These are phyloP conservation scores for Ilyonectria mors-panacis DNA, from an alignment of 2,329 filamentous ascomycete species.

Conservation along the genomic window DNA sequence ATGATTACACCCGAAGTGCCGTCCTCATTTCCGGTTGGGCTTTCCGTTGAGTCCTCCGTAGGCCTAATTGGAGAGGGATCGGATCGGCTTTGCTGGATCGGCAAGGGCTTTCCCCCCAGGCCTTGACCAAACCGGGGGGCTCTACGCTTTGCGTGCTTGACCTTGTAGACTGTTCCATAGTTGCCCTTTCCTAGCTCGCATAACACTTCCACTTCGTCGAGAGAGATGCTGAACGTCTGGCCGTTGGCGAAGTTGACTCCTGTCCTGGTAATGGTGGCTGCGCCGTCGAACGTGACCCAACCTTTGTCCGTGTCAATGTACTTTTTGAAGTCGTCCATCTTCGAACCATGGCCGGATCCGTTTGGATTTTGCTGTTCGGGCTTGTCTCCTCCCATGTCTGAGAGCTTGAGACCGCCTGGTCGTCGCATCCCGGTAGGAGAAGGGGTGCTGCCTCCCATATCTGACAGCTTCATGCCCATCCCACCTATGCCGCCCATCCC, in stretches of 20 bases:
- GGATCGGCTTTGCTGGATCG: constrained; percentile 56
- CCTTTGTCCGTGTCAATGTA: constrained; percentile 94
- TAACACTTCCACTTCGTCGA: constrained; percentile 94
- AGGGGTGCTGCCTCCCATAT: constrained; percentile 37
- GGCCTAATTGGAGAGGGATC: constrained; percentile 52
- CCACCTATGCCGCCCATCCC: neutral
- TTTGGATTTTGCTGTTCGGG: constrained; percentile 49
- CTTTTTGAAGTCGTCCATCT: constrained; percentile 76
- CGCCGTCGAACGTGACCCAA: constrained; percentile 92
- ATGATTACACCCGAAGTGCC: constrained; percentile 84
- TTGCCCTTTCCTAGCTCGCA: constrained; percentile 98
- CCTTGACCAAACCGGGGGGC: constrained; percentile 72
- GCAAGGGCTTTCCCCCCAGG: constrained; percentile 63
- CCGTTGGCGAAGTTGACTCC: constrained; percentile 95
- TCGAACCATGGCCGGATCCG: constrained; percentile 60
- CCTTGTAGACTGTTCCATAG: constrained; percentile 98
- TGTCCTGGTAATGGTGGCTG: constrained; percentile 88
- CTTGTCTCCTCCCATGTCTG: constrained; percentile 55
- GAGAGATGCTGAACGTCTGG: constrained; percentile 90
- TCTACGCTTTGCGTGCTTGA: constrained; percentile 82
- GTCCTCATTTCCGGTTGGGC: constrained; percentile 48
- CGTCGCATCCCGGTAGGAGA: constrained; percentile 47
- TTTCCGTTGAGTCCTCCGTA: constrained; percentile 48
- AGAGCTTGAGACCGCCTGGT: constrained; percentile 60
- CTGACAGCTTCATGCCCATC: constrained; percentile 40